A percentile compares a stretch with the other conserved stretches of the same genome.
Evolutionary conservation across 2,329 filamentous ascomycete species (phyloP).

Genomic region (Cordyceps pruinosa): DNA sequence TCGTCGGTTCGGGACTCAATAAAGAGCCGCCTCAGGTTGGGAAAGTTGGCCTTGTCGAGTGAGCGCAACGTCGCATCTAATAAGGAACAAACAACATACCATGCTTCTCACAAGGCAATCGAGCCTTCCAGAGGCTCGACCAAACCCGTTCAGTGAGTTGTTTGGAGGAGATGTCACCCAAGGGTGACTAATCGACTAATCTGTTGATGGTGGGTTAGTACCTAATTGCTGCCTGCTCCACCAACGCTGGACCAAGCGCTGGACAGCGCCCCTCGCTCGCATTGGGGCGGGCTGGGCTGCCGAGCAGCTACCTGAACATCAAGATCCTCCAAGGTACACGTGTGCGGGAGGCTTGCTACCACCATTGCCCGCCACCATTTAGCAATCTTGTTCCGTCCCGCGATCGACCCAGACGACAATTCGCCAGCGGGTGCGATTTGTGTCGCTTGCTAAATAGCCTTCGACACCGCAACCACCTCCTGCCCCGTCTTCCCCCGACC

Average conservation of each 20-base stretch:
- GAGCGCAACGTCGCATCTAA: neutral
- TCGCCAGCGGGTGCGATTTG: neutral
- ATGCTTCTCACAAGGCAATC: conserved; percentile 2
- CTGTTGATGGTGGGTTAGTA: neutral
- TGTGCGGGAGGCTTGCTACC: conserved; percentile 8
- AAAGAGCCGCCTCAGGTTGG: conserved; percentile 92
- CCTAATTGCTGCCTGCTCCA: conserved; percentile 1
- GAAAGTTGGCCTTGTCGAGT: conserved; percentile 61
- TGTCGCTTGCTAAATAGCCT: neutral
- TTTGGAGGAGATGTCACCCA: neutral
- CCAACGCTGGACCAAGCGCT: neutral
- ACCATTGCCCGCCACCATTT: neutral
- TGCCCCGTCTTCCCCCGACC: neutral
- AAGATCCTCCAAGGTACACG: conserved; percentile 10
- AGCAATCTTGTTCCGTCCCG: neutral
- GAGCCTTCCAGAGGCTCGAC: neutral
- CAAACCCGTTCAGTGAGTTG: neutral
- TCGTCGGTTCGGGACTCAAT: conserved; percentile 88
- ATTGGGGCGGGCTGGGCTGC: neutral
- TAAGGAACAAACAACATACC: neutral
- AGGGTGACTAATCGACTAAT: conserved; percentile 12
- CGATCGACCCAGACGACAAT: neutral
- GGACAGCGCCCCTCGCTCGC: conserved; percentile 8
- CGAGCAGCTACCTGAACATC: conserved; percentile 1
- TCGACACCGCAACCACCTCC: neutral